Evolutionary conservation across 2,329 filamentous ascomycete species (phyloP), one percentile per base, ranked within the genome.

Genomic region (Dactylonectria estremocensis): DNA sequence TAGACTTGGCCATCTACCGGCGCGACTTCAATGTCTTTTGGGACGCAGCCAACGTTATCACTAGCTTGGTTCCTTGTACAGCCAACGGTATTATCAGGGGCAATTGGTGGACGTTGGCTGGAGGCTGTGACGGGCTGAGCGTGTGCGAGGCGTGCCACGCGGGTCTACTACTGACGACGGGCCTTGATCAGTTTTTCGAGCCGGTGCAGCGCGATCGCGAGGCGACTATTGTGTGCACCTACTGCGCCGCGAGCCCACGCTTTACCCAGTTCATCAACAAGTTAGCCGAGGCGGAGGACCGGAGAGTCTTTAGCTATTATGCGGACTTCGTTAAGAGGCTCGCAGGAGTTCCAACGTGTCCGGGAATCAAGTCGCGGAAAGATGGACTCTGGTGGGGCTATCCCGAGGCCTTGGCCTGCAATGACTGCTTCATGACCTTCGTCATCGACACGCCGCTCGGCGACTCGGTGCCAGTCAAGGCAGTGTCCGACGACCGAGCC

Each of bases 341-440:
- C 69, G 73, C 77, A 2, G 49, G 55, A 0, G 68, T 81, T 0
- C 69, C 71, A 1, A 48, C 60, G 0, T 83, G 81, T n/a, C 74
- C 78, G 2, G 72, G 78, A 1, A 68, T 78, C n/a, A 61, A 74
- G 3, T 67, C 73, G 10, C 68, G 62, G 13, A 72, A 69, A 4
- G 74, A 77, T 24, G 67, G 69, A 2, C 72, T 20, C 13, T 83
- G 80, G 80, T 82, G 78, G 73, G 81, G 80, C 24, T 80, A 80
- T 63, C 66, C 62, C 2, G 77, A 79, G 6, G 77, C 74, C 2
- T 65, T 80, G 6, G 76, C 79, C 7, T 83, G 81, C 18, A 66
- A 79, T 5, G 75, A 79, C 52, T 83, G 81, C 64, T 80, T 79
- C 49, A 33, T 77, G 16, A 70, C 64, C 14, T 78, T 81, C 28